Conservation (phyloP, 257 asterid genomes). For the Parsonsia alboflavescens region DNA sequence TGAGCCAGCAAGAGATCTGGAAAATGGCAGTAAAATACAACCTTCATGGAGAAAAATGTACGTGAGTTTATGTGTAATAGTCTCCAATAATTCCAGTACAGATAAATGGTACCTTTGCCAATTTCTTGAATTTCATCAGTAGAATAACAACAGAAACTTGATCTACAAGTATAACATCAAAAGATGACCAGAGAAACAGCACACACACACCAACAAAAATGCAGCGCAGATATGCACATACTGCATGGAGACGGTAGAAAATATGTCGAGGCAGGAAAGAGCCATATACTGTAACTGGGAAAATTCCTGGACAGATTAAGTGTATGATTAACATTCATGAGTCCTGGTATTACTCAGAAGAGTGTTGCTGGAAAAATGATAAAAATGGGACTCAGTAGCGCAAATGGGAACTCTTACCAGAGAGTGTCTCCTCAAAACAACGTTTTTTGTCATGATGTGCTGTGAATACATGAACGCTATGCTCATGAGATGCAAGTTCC, state of each 20-base stretch:
- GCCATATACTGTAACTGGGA: constrained; percentile 78
- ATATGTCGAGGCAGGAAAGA: constrained; percentile 81
- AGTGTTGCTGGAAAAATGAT: not conserved
- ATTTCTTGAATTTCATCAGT: constrained; percentile 65
- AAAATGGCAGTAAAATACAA: constrained; percentile 94
- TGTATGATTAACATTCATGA: constrained; percentile 10
- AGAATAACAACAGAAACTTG: constrained; percentile 87
- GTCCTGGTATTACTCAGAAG: constrained; percentile 3
- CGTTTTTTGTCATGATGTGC: constrained; percentile 81
- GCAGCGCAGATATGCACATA: constrained; percentile 88
- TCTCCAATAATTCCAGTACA: not conserved
- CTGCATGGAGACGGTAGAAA: constrained; percentile 72
- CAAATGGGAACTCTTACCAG: constrained; percentile 41
- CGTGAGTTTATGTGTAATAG: constrained; percentile 13
- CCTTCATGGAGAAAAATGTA: constrained; percentile 35
- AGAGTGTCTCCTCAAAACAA: constrained; percentile 90
- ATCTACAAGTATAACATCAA: constrained; percentile 68
- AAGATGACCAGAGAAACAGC: constrained; percentile 61
- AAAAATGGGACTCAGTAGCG: not conserved
- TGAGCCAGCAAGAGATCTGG: constrained; percentile 89
- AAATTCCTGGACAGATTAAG: constrained; percentile 44
- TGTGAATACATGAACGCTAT: constrained; percentile 79
- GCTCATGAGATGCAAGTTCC: constrained; percentile 77
- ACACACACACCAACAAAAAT: constrained; percentile 77
- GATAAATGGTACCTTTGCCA: constrained; percentile 57